Evolutionary conservation across 2,329 filamentous ascomycete genomes (phyloP), one percentile per base, ranked within the genome.

Genomic region (Akanthomyces muscarius): DNA sequence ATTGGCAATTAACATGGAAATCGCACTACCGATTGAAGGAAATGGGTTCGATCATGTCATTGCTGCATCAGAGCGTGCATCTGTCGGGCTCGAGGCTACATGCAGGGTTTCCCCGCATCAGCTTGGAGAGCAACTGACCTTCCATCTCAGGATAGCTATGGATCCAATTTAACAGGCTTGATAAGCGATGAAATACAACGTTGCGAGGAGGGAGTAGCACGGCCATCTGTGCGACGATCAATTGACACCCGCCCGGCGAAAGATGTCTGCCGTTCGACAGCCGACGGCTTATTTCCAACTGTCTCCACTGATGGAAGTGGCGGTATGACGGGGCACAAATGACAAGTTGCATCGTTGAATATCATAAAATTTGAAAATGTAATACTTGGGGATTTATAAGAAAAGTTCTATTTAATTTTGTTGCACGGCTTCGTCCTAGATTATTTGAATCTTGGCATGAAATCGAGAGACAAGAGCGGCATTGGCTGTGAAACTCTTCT

Each of bases 21-120:
- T 10, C 14, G 8, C 23, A 28, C 6, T 8, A 14, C 5, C 45
- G 56, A 59, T 30, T 42, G 56, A 30, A 51, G 16, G 33, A 51
- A 25, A 18, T 3, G n/a, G 10, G 41, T 14, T 16, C 21, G 41
- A 47, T 8, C 7, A 36, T 33, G n/a, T 30, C 41, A 28, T 45
- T n/a, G 6, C 5, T 30, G 45, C 21, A 41, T 14, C 28, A 14
- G 21, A 13, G 56, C 59, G 28, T 28, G 47, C 33, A 61, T 13
- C 38, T 42, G 16, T 10, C 36, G 21, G 18, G 25, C 11, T 53
- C 16, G 28, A 16, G 10, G 25, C 14, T 8, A 11, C 2, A 7
- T 36, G 38, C 36, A 60, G 47, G 47, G 47, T 33, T 60, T 60
- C 47, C 47, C 57, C 47, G 64, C 25, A 41, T 58, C 25, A 23